phyloP scores from a whole-genome alignment of 1,139 yeast genomes.

The Yamadazyma dushanensis region DNA sequence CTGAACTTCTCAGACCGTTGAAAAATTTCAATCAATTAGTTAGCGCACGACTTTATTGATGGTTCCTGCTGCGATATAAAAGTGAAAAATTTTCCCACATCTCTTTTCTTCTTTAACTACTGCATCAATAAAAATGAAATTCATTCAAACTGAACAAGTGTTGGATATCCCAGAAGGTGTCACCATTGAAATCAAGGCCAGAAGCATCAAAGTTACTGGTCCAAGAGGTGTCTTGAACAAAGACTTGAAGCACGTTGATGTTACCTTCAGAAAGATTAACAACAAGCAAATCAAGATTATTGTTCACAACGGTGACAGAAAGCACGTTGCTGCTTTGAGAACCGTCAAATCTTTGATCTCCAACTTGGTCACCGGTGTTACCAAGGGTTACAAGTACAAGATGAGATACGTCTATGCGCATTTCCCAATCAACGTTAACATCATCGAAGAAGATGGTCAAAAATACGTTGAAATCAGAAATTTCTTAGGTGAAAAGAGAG shows the following conservation, averaged over 20 bases:
- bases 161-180: conserved; percentile 95
- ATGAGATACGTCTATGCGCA: conserved; percentile 99
- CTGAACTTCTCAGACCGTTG: neutral
- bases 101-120: conserved; percentile 4
- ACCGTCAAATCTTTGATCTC: conserved; percentile 94
- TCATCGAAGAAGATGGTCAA: conserved; percentile 72
- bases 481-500: conserved; percentile 98
- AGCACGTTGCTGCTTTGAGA: conserved; percentile 99
- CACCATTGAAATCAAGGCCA: conserved; percentile 86
- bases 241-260: conserved; percentile 93
- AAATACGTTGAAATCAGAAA: conserved; percentile 93
- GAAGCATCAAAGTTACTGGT: conserved; percentile 88
- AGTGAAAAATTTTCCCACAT: conserved; percentile 10
- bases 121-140: conserved; percentile 60
- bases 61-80: conserved; percentile 3
- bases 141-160: conserved; percentile 91
- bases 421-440: conserved; percentile 99
- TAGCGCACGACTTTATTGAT: conserved; percentile 3
- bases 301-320: conserved; percentile 99
- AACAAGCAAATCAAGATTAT: conserved; percentile 78
- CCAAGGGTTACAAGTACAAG: conserved; percentile 99
- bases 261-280: conserved; percentile 79
- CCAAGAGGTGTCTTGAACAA: conserved; percentile 97
- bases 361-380: conserved; percentile 97
- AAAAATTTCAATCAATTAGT: conserved; percentile 5